Evolutionary conservation across 139 green algal species (phyloP).

Genomic region (Chlamydomonas sp.): DNA sequence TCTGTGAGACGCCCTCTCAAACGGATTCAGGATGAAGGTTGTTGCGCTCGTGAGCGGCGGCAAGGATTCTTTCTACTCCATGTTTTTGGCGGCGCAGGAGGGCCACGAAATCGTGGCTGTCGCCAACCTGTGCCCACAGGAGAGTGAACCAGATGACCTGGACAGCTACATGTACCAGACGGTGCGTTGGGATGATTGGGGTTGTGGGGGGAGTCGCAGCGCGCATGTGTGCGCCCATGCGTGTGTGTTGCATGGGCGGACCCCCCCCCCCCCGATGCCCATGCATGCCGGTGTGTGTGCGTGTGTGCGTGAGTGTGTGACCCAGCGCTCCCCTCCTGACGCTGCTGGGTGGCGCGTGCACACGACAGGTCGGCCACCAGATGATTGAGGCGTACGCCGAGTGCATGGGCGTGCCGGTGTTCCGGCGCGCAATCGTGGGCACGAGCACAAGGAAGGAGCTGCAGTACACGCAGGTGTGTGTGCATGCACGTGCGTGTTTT

Average conservation of each 20-base stretch:
- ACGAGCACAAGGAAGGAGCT: conserved; percentile 37
- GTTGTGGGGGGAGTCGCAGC: no score
- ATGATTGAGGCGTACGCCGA: conserved; percentile 67
- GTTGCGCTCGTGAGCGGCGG: conserved; percentile 30
- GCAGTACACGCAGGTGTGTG: conserved; percentile 9
- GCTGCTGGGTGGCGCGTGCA: no score
- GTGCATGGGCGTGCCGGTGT: conserved; percentile 82
- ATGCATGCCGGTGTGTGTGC: no score
- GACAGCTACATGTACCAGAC: conserved; percentile 96
- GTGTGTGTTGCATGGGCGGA: no score
- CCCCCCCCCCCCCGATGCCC: no score
- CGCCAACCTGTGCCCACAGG: conserved; percentile 33
- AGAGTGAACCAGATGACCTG: conserved; percentile 60
- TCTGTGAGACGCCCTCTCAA: background rate
- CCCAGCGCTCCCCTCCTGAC: no score
- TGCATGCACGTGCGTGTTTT: background rate
- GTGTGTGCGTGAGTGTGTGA: no score
- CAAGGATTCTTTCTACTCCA: conserved; percentile 34
- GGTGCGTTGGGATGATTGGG: no score
- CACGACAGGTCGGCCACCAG: conserved; percentile 74
- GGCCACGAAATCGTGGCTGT: conserved; percentile 41
- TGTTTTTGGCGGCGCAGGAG: conserved; percentile 25
- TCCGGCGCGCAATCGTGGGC: conserved; percentile 62
- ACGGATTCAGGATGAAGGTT: conserved; percentile 18
- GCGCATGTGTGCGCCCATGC: no score